These are phyloP conservation scores for Onygena corvina DNA, from an alignment of 2,329 filamentous ascomycete genomes.

Conservation along the genomic window DNA sequence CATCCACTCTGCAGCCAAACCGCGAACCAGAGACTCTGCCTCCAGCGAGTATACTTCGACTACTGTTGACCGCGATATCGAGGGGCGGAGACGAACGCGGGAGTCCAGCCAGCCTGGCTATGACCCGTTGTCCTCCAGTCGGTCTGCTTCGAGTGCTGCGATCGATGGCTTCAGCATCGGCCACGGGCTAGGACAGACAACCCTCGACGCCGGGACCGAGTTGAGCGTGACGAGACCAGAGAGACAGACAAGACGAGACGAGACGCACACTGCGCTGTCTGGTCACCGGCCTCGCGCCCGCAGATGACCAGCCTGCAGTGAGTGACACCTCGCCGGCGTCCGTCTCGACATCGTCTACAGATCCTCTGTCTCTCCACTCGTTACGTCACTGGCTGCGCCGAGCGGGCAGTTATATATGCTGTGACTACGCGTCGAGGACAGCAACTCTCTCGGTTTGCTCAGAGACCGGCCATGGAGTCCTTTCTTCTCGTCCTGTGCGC, in stretches of 20 bases:
- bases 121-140: too few relatives aligned
- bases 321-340: background rate
- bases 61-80: too few relatives aligned
- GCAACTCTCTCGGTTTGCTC: background rate
- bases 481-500: background rate
- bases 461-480: background rate
- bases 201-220: background rate
- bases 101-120: too few relatives aligned
- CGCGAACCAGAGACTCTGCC: too few relatives aligned
- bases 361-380: background rate
- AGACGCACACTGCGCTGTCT: background rate
- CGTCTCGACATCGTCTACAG: background rate
- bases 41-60: too few relatives aligned
- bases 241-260: background rate
- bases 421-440: background rate
- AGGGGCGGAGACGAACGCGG: too few relatives aligned
- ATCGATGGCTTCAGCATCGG: too few relatives aligned
- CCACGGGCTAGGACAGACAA: background rate
- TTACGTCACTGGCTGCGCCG: background rate
- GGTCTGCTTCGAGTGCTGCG: too few relatives aligned
- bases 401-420: too few relatives aligned
- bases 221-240: background rate
- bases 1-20: too few relatives aligned
- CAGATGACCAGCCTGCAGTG: background rate
- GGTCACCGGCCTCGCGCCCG: background rate